Base-by-base conservation (phyloP, 1,284 basidiomycete species). In the Apiotrichum montevideense region DNA sequence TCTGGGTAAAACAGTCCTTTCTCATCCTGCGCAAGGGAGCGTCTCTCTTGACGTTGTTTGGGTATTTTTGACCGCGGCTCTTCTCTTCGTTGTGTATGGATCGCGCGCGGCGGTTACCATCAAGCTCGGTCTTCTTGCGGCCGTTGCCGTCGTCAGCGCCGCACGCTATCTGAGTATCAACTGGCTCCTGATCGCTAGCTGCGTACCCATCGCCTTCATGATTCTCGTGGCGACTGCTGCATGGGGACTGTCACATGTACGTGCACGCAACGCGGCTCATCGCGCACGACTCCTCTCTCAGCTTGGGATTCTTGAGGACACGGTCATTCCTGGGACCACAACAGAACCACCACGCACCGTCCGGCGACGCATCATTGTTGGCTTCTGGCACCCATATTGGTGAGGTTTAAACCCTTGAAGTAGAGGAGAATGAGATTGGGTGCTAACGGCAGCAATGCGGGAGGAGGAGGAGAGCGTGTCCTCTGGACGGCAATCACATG, bases 301-400 rank as follows among this genome's bases (percentile, higher is more conserved):
- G 13, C 46, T 73, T 48, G 73, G 72, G 0, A 63, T 72, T 42
- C 57, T 62, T 4, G 69, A 72, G 53, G 46, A 66, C 33, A 57
- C 52, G 0, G 57, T 70, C 4, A 49, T 73, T 1, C 66, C 66
- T 0, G 69, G 69, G 11, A 71, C 72, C 2, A 51, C 52, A 0
- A 64, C 57, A 2, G 56, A 41, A 43, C 61, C 72, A 15, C 74
- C 70, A 2, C 56, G 35, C n/a, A 57, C 61, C 44, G 66, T 63
- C 4, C 62, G 63, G 3, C 65, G 59, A 37, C 70, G 69, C n/a
- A 57, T 66, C 2, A 60, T 90, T 6, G 80, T 93, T 10, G 94
- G 90, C 0, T 90, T 97, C 77, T 94, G 96, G 74, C 94, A 97
- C 77, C 94, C 94, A 0, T 97, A 93, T 76, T 96, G 92, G 91